phyloP scores from a whole-genome alignment of 441 rosid genomes.

The Flueggea neowawraea region DNA sequence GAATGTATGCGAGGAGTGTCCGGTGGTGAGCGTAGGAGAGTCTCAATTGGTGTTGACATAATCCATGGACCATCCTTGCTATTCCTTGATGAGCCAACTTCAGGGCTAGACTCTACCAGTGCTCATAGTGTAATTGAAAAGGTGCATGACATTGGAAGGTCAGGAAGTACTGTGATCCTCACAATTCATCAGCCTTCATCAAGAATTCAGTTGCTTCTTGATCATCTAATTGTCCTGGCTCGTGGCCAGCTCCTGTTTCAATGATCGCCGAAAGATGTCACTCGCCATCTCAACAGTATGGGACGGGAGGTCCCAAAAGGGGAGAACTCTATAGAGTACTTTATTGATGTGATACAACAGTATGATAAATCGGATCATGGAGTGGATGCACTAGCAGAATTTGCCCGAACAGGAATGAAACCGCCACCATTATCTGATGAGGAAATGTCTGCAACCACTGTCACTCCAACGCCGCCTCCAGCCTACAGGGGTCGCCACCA shows the following conservation, averaged over 20 bases:
- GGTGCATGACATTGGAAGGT: constrained; percentile 55
- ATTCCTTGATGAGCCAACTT: constrained; percentile 71
- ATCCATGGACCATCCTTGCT: constrained; percentile 65
- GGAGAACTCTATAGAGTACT: constrained; percentile 50
- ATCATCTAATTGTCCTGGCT: constrained; percentile 59
- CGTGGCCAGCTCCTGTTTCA: constrained; percentile 70
- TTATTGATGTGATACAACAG: constrained; percentile 58
- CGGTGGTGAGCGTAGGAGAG: constrained; percentile 65
- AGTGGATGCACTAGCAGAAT: constrained; percentile 51
- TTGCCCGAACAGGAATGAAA: constrained; percentile 46
- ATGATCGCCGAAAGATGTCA: constrained; percentile 50
- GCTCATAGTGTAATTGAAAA: constrained; percentile 63
- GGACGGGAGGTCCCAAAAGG: constrained; percentile 56
- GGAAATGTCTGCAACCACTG: constrained; percentile 24
- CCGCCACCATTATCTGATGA: constrained; percentile 39
- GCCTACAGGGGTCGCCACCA: background rate
- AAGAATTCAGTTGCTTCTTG: constrained; percentile 51
- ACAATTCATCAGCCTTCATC: constrained; percentile 73
- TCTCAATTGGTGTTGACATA: constrained; percentile 64
- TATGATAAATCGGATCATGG: constrained; percentile 56
- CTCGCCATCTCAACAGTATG: constrained; percentile 49
- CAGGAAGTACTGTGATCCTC: constrained; percentile 66
- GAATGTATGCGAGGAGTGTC: constrained; percentile 69
- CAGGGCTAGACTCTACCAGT: constrained; percentile 71
- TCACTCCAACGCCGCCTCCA: constrained; percentile 20